Evolutionary conservation across 2,329 filamentous ascomycete species (phyloP), one percentile per base, ranked within the genome.

Genomic region (Colletotrichum sojae): DNA sequence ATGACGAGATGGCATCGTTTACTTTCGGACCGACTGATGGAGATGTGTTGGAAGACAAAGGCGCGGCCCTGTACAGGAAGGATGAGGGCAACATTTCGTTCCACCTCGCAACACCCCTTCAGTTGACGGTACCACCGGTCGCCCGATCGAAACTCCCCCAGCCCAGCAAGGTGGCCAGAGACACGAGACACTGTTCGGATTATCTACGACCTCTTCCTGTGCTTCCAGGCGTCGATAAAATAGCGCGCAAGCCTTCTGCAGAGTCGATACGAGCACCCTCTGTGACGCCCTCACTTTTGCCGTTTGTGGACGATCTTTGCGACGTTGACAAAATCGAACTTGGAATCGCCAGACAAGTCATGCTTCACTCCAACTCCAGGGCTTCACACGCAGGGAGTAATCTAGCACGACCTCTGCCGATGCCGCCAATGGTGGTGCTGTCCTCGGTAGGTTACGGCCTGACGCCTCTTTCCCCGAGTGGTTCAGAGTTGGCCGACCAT

Each of bases 161-260:
- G 68, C 77, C 78, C 13, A 77, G 77, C 74, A 81, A 80, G 66
- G 69, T 67, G 8, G 46, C 73, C 6, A 72, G 76, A 22, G 77
- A 79, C 46, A 62, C 61, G 4, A 67, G 64, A n/a, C 46, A 60
- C 22, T 71, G 72, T 12, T 68, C 71, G 2, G 75, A 77, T 43
- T 53, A 73, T 31, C 71, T 74, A 25, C 72, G 76, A 2, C 75
- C 77, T 3, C 61, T 80, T 2, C 79, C 78, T 6, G 68, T 76
- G 43, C 74, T 75, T 1, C 78, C 79, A 8, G 48, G 53, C n/a
- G 15, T 18, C 12, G 72, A 55, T 54, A 69, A 16, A 57, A 60
- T n/a, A 74, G 73, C 13, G 57, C 27, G n/a, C 63, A 71, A 58
- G 31, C 66, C 68, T 9, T 71, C 72, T 13, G 40, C 48, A 6